These are phyloP conservation scores for Apiospora pterosperma DNA, from an alignment of 2,329 filamentous ascomycete species.

Conservation along the genomic window DNA sequence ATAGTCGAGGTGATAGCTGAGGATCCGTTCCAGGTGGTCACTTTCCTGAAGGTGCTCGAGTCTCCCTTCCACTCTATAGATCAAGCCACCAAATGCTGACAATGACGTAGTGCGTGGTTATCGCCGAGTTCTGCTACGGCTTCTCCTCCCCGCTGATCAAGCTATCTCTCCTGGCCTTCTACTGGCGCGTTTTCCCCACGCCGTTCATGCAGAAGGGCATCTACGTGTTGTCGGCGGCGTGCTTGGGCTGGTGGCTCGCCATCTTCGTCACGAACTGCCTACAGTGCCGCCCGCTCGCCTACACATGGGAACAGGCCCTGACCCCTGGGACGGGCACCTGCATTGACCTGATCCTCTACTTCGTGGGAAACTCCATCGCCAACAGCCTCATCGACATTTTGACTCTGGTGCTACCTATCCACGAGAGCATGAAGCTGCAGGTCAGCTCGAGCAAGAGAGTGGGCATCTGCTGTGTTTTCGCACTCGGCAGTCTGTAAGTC, in stretches of 20 bases:
- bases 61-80: too few relatives aligned
- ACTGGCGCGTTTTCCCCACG: slow-evolving; percentile 11
- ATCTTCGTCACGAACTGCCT: neutral
- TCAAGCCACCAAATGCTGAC: too few relatives aligned
- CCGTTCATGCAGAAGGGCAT: slow-evolving; percentile 4
- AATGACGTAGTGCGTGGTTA: too few relatives aligned
- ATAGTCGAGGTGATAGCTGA: too few relatives aligned
- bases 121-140: slow-evolving; percentile 11
- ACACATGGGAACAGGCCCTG: neutral
- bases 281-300: neutral
- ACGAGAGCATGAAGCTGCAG: neutral
- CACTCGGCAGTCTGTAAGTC: neutral
- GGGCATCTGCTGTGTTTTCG: neutral
- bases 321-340: neutral
- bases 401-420: neutral
- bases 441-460: neutral
- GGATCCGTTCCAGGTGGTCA: too few relatives aligned
- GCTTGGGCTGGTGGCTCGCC: neutral
- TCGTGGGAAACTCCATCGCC: neutral
- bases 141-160: slow-evolving; percentile 10
- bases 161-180: slow-evolving; percentile 10
- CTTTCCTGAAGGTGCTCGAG: too few relatives aligned
- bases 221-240: slow-evolving; percentile 1
- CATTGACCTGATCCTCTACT: neutral
- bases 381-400: neutral